Base-by-base conservation (phyloP, 352 stramenopile species). In the Phytophthora parvispora region DNA sequence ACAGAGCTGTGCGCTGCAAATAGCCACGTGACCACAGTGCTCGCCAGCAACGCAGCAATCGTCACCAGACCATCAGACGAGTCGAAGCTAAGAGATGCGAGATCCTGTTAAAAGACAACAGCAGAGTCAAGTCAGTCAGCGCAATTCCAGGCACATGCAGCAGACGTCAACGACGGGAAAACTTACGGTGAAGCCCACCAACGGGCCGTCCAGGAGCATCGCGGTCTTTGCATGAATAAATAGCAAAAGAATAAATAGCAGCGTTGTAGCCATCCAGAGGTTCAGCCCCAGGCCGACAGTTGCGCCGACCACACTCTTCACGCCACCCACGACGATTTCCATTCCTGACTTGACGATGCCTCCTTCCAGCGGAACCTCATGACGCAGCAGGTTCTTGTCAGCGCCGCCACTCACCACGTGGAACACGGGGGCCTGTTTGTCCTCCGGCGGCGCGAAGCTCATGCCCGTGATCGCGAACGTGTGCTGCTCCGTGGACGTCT, bases 381-480 rank as follows among this genome's bases (percentile, higher is more conserved):
- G 88, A 29, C 84, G 75, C 22, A 96, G 67, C 36, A 96, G 31
- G 25, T 70, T 79, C 70, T 94, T 96, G 72, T 96, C 88, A 15
- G 88, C 88, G 4, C 88, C 85, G 42, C 86, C 88, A 49, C 82
- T 94, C 29, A 93, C 75, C 51, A 96, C 67, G 22, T 92, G 74
- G 34, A 81, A 74, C 12, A 78, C 18, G 20, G 65, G 69, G 4
- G 75, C 68, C 16, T 77, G 69, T 20, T 78, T 83, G 50, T 83
- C 74, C 5, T 51, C 60, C 0, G 70, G 54, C 6, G 73, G 62
- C n/a, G 77, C 74, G 49, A 92, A 94, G 34, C 81, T 89, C 81
- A 96, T 91, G 29, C 89, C 89, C 6, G 89, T 96, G 67, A 96
- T 93, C 24, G 89, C 89, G 48, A 96, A 95, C 31, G 77, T 81